Percentiles rank a stretch among this genome's conserved stretches.
phyloP scores from a whole-genome alignment of 768 basidiomycete genomes.

The Mycena amicta region DNA sequence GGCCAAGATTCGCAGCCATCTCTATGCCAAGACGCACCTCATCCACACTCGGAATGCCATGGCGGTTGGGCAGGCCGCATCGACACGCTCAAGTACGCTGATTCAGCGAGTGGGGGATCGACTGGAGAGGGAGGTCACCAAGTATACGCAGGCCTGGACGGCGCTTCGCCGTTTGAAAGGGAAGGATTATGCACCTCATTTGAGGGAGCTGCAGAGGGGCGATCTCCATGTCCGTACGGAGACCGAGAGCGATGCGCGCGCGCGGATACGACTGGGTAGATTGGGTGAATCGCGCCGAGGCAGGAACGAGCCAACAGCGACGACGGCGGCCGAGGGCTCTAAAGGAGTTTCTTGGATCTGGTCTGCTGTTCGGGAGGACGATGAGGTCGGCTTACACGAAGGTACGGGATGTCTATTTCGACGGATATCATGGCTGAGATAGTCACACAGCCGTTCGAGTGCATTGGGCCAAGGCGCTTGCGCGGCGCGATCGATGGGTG shows the following conservation, averaged over 20 bases:
- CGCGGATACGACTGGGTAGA: background rate
- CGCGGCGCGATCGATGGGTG: constrained; percentile 17
- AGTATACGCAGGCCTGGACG: background rate
- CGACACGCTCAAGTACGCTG: background rate
- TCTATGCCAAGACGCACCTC: constrained; percentile 12
- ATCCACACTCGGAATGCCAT: constrained; percentile 1
- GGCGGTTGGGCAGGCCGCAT: background rate
- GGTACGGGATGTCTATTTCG: background rate
- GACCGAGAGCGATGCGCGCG: constrained; percentile 3
- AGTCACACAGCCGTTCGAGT: constrained; percentile 15
- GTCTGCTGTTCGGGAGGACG: constrained; percentile 6
- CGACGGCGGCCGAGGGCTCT: background rate
- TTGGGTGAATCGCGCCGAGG: background rate
- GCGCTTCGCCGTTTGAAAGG: background rate
- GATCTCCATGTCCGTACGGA: constrained; percentile 14
- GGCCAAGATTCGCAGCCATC: background rate
- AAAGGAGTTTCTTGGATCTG: constrained; percentile 14
- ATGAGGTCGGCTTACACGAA: constrained; percentile 8
- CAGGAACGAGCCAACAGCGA: background rate
- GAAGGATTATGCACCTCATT: background rate
- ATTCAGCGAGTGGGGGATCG: constrained; percentile 3
- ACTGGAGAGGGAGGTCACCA: background rate
- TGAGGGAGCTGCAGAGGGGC: background rate
- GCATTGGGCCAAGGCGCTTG: constrained; percentile 26
- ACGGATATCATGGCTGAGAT: background rate